phyloP scores from a whole-genome alignment of 192 early-diverging fungal genomes.

The Rhizophagus sp. region DNA sequence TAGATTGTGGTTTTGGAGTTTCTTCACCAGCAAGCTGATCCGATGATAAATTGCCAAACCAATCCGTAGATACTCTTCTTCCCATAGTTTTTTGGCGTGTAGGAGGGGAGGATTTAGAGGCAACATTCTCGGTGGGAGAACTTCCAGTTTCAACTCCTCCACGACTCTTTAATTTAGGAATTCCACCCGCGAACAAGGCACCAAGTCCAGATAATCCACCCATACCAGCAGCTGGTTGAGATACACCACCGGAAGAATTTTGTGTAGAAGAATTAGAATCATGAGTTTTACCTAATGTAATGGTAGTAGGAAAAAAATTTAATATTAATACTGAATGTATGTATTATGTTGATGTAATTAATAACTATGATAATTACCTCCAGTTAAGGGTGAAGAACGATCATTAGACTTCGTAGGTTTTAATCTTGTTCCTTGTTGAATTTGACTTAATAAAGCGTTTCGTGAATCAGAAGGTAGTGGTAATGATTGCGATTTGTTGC shows the following conservation, averaged over 20 bases:
- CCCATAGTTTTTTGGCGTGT: conserved; percentile 15
- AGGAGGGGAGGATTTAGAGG: background rate
- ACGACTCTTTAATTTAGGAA: conserved; percentile 64
- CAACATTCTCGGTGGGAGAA: background rate
- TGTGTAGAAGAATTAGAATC: background rate
- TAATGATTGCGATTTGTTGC: conserved; percentile 13
- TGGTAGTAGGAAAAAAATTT: background rate
- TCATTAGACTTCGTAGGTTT: conserved; percentile 68
- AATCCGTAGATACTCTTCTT: conserved; percentile 50
- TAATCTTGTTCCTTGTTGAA: conserved; percentile 63
- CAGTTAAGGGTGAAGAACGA: conserved; percentile 48
- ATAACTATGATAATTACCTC: conserved; percentile 25
- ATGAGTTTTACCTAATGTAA: conserved; percentile 25
- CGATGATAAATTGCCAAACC: conserved; percentile 49
- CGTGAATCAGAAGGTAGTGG: conserved; percentile 33
- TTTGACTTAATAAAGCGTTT: conserved; percentile 68
- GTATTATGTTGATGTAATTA: background rate
- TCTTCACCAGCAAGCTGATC: conserved; percentile 35
- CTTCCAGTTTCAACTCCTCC: conserved; percentile 32
- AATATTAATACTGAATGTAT: background rate
- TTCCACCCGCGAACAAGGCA: conserved; percentile 65
- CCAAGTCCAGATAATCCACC: conserved; percentile 44
- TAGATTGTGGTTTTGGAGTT: background rate
- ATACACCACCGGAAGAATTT: conserved; percentile 10
- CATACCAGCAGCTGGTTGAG: background rate